Conservation (phyloP, 441 rosid genomes). For the Rhodomyrtus psidioides region DNA sequence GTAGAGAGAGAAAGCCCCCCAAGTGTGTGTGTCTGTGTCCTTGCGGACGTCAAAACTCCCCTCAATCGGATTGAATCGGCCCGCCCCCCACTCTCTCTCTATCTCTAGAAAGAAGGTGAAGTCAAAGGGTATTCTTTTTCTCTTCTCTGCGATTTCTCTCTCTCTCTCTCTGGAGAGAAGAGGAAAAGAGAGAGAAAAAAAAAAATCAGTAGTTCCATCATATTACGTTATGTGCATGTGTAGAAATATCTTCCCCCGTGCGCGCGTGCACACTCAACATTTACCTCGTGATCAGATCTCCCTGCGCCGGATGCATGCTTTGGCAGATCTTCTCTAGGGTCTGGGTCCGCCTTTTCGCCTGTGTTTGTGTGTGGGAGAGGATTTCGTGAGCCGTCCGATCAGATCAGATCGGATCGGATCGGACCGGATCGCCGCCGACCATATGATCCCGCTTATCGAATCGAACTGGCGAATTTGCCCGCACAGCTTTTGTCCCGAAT, state of each 20-base stretch:
- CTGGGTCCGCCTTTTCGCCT: no score
- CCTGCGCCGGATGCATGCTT: not conserved
- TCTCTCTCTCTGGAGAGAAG: constrained; percentile 11
- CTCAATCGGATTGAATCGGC: constrained; percentile 67
- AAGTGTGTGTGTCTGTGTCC: constrained; percentile 28
- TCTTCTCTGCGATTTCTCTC: not conserved
- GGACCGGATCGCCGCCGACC: no score
- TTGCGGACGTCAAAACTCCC: constrained; percentile 96
- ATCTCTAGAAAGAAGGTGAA: not conserved
- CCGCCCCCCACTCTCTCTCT: not conserved
- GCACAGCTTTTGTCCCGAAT: not conserved
- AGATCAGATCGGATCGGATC: no score
- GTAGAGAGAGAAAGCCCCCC: constrained; percentile 18
- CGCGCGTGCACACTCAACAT: not conserved
- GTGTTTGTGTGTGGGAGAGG: not conserved
- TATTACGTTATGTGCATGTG: constrained; percentile 2
- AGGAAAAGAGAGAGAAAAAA: not conserved
- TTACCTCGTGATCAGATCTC: not conserved
- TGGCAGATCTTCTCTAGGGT: no score
- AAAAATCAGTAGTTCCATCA: constrained; percentile 51
- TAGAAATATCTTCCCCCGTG: not conserved
- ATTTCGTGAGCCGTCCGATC: not conserved
- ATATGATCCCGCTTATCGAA: no score
- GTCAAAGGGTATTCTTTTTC: not conserved
- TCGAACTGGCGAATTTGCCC: not conserved